Conservation (phyloP, 495 filamentous ascomycete species). For the Ramalina peruviana region DNA sequence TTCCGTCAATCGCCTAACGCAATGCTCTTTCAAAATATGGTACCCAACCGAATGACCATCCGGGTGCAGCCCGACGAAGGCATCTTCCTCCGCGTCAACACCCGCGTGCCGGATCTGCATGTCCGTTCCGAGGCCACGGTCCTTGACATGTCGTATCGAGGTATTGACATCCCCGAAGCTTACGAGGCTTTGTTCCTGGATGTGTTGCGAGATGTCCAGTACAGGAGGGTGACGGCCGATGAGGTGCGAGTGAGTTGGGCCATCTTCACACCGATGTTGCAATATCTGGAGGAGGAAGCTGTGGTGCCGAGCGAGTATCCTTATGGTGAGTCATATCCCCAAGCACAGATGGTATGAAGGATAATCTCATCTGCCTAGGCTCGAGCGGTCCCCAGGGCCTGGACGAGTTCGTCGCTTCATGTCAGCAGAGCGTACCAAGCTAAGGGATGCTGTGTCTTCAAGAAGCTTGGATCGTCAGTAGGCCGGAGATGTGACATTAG, state of each 20-base stretch:
- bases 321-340: conserved; percentile 47
- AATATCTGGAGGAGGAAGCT: conserved; percentile 72
- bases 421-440: neutral
- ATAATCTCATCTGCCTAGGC: conserved; percentile 1
- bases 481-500: too few relatives aligned
- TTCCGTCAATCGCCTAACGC: conserved; percentile 70
- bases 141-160: conserved; percentile 69
- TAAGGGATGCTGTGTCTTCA: too few relatives aligned
- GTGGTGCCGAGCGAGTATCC: conserved; percentile 80
- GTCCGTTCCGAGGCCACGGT: conserved; percentile 81
- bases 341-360: neutral
- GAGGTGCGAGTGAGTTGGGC: conserved; percentile 77
- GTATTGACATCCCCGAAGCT: conserved; percentile 75
- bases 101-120: conserved; percentile 65
- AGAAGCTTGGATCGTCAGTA: too few relatives aligned
- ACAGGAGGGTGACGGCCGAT: conserved; percentile 76
- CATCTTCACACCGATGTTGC: conserved; percentile 70
- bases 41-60: conserved; percentile 74
- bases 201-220: conserved; percentile 72
- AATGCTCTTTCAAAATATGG: conserved; percentile 75
- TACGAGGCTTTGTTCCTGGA: conserved; percentile 77
- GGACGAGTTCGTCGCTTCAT: conserved; percentile 11
- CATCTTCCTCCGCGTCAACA: conserved; percentile 87
- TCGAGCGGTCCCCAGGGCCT: conserved; percentile 13
- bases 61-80: conserved; percentile 78